phyloP scores from a whole-genome alignment of 148 eudicot genomes.

The Diospyros lotus region DNA sequence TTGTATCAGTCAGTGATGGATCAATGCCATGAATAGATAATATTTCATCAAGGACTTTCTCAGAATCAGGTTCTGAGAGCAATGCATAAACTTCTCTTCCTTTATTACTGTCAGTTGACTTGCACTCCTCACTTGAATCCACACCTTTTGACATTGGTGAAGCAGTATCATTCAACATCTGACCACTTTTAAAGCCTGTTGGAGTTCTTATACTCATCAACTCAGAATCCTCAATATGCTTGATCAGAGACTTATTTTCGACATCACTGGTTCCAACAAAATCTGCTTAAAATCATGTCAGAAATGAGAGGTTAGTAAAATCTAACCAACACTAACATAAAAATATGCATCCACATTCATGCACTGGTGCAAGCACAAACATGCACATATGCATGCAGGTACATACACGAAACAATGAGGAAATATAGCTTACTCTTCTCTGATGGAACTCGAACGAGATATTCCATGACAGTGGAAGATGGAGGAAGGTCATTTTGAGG shows the following conservation, averaged over 20 bases:
- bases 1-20: neutral
- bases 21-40: constrained; percentile 5
- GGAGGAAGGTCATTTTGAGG: constrained; percentile 31
- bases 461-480: constrained; percentile 18
- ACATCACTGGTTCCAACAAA: constrained; percentile 21
- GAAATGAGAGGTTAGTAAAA: constrained; percentile 7
- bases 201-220: constrained; percentile 16
- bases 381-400: neutral
- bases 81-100: constrained; percentile 3
- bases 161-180: constrained; percentile 11
- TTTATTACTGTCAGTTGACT: constrained; percentile 4
- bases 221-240: constrained; percentile 26
- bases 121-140: constrained; percentile 14
- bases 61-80: constrained; percentile 23
- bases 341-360: neutral
- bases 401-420: constrained; percentile 10
- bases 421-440: constrained; percentile 25
- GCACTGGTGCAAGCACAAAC: neutral
- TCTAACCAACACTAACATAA: neutral
- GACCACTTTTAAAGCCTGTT: constrained; percentile 11
- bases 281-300: constrained; percentile 29
- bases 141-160: constrained; percentile 7
- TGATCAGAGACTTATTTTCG: constrained; percentile 19
- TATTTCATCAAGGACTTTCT: constrained; percentile 10
- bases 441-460: constrained; percentile 15